Evolutionary conservation across 371 early-diverging fungal genomes (phyloP).

Genomic region (Mortierella sp.): DNA sequence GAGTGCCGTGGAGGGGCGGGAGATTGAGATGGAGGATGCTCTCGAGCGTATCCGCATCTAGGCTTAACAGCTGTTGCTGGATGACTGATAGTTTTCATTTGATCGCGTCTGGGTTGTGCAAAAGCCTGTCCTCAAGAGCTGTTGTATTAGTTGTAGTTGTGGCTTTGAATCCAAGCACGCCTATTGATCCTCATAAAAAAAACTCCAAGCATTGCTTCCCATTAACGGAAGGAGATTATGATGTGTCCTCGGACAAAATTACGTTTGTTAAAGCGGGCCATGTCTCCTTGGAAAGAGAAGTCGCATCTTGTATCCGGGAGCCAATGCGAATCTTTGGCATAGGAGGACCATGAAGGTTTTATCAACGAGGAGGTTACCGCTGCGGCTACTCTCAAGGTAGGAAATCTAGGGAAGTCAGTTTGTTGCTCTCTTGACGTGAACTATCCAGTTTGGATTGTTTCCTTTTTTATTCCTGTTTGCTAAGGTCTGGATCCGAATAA

Average conservation of each 20-base stretch:
- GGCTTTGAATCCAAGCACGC: background rate
- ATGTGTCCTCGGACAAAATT: too few relatives aligned
- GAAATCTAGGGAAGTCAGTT: too few relatives aligned
- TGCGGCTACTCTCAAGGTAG: too few relatives aligned
- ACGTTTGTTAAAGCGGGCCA: too few relatives aligned
- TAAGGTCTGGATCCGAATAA: background rate
- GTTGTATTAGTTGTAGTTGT: background rate
- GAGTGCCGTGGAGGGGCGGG: constrained; percentile 50
- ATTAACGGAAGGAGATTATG: too few relatives aligned
- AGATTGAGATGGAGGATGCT: constrained; percentile 58
- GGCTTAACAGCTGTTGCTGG: background rate
- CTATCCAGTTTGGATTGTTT: background rate
- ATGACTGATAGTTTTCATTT: background rate
- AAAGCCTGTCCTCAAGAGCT: background rate
- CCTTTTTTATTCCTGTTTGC: background rate
- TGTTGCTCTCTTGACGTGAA: too few relatives aligned
- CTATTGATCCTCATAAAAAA: background rate
- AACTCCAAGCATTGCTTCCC: too few relatives aligned
- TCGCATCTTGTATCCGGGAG: too few relatives aligned
- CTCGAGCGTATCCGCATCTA: constrained; percentile 47
- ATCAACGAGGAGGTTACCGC: too few relatives aligned
- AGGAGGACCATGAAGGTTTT: too few relatives aligned
- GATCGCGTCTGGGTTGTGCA: background rate
- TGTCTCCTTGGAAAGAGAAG: too few relatives aligned
- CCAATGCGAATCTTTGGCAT: too few relatives aligned